Percentiles rank a stretch among this genome's conserved stretches.
These are phyloP conservation scores for Ascochyta koolunga DNA, from an alignment of 2,329 filamentous ascomycete genomes.

Conservation along the genomic window DNA sequence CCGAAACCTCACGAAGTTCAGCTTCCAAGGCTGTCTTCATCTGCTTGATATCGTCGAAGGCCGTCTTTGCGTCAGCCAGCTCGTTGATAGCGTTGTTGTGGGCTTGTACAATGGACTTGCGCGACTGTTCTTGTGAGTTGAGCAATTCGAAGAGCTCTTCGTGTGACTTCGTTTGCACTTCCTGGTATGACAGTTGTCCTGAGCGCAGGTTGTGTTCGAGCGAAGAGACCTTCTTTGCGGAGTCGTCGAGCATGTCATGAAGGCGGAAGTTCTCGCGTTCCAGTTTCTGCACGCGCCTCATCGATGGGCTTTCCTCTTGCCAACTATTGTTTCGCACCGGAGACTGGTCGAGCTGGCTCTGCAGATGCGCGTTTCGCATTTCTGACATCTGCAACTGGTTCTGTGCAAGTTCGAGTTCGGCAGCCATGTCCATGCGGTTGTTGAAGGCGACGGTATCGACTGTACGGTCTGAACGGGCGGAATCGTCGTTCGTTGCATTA, in stretches of 20 bases:
- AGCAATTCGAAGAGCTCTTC: conserved; percentile 93
- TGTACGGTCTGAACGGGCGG: conserved; percentile 82
- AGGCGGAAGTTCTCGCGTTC: conserved; percentile 90
- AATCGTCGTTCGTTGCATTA: conserved; percentile 76
- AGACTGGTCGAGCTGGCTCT: conserved; percentile 81
- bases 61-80: conserved; percentile 81
- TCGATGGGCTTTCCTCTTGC: conserved; percentile 77
- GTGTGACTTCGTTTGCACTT: conserved; percentile 91
- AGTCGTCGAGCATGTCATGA: conserved; percentile 94
- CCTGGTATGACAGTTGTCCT: conserved; percentile 85
- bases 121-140: conserved; percentile 89
- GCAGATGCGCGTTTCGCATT: conserved; percentile 93
- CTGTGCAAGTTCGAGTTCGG: conserved; percentile 89
- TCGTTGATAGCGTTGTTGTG: conserved; percentile 88
- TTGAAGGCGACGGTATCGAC: conserved; percentile 84
- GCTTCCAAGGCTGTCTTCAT: conserved; percentile 80
- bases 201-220: conserved; percentile 85
- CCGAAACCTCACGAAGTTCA: conserved; percentile 81
- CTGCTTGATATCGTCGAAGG: conserved; percentile 86
- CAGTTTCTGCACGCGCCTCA: conserved; percentile 84
- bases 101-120: conserved; percentile 78
- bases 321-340: conserved; percentile 63
- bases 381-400: conserved; percentile 92
- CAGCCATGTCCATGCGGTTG: conserved; percentile 86
- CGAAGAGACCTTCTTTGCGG: conserved; percentile 86